Evolutionary conservation across 2,329 filamentous ascomycete species (phyloP), one percentile per base, ranked within the genome.

Genomic region (Diplocarpon rosae): DNA sequence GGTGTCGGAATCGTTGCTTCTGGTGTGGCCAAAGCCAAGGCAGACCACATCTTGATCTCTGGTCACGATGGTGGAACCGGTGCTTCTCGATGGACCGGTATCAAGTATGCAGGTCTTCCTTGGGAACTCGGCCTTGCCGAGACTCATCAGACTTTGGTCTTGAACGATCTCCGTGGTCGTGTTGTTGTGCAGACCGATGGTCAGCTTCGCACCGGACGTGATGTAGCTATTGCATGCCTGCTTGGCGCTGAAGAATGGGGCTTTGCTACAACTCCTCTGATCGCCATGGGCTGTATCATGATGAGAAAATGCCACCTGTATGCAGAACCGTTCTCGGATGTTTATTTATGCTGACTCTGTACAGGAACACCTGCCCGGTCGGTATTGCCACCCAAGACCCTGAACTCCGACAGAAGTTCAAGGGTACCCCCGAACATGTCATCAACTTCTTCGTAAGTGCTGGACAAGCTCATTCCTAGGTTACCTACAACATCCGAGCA

Each of bases 221-320:
- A 96, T 69, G 81, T 96, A 45, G 90, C 89, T 39, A 89, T 96
- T 54, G 90, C 90, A 49, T 95, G 88, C 73, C 66, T 96, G 59
- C 81, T 96, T 43, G 90, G 90, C 69, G 90, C 90, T n/a, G 90
- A 96, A 66, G 90, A 96, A 69, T 96, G 86, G 79, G 90, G 90
- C 14, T 96, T 96, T 60, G 90, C 90, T 33, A 96, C 90, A 0
- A 85, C 90, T 48, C 90, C 90, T 59, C 69, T 96, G 43, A 95
- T 95, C 57, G 90, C 90, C 43, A 92, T 96, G 85, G 90, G 90
- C 13, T 96, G 89, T 61, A 86, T 96, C 50, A 85, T 95, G 71
- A 95, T 95, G 88, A 62, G 88, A 0, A 89, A 89, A 60, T 55
- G 52, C 49, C 54, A 54, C 28, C 24, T 43, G 30, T 12, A 12